Percentiles rank a stretch among this genome's conserved stretches.
Conservation (phyloP, 2,329 filamentous ascomycete species). For the Zymoseptoria pseudotritici region DNA sequence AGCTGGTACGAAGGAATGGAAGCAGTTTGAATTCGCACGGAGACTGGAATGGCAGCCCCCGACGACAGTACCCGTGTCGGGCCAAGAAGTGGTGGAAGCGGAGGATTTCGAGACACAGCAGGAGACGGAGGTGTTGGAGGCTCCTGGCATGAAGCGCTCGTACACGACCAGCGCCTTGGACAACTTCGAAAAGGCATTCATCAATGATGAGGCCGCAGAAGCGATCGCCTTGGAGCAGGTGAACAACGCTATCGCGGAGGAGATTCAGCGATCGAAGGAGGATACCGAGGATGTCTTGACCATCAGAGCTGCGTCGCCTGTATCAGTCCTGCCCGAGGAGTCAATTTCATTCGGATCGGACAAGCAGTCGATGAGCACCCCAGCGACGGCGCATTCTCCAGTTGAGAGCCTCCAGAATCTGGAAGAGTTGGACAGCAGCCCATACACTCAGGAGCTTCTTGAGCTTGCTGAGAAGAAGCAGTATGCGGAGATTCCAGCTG, state of each 20-base stretch:
- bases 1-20: conserved; percentile 74
- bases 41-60: conserved; percentile 78
- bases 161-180: conserved; percentile 51
- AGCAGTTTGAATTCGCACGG: conserved; percentile 82
- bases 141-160: conserved; percentile 38
- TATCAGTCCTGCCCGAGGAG: conserved; percentile 7
- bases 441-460: conserved; percentile 71
- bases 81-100: conserved; percentile 30
- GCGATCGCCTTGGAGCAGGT: conserved; percentile 66
- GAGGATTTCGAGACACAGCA: conserved; percentile 33
- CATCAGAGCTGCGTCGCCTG: conserved; percentile 13
- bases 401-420: conserved; percentile 12
- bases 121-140: conserved; percentile 13
- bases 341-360: conserved; percentile 13
- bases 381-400: conserved; percentile 22
- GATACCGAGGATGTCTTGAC: conserved; percentile 33
- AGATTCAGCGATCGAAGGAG: conserved; percentile 58
- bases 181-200: conserved; percentile 49
- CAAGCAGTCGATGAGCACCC: conserved; percentile 14
- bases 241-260: conserved; percentile 73
- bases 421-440: conserved; percentile 46
- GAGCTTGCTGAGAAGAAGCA: conserved; percentile 64
- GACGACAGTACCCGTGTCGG: conserved; percentile 31
- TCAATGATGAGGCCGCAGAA: conserved; percentile 41
- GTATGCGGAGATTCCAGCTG: conserved; percentile 79